Evolutionary conservation across 148 eudicot genomes (phyloP).

Genomic region (Arctostaphylos glauca): DNA sequence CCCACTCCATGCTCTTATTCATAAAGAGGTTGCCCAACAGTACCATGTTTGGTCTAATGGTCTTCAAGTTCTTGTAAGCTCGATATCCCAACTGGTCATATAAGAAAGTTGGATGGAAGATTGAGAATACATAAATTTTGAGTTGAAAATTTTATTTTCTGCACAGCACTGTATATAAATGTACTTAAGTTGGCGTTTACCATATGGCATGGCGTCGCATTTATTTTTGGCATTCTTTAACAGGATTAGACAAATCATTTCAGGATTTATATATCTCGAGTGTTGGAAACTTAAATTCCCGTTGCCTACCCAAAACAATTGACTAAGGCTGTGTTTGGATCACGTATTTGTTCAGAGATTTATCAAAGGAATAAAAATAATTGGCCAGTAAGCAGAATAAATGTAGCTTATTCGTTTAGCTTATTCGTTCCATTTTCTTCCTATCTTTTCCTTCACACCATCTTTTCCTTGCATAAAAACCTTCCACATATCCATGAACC

Average conservation of each 20-base stretch:
- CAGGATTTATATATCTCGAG: background rate
- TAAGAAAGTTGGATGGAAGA: conserved; percentile 7
- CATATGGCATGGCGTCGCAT: background rate
- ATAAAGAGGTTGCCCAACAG: conserved; percentile 73
- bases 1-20: conserved; percentile 70
- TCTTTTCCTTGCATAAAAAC: background rate
- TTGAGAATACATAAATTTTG: background rate
- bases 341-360: background rate
- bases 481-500: background rate
- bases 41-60: conserved; percentile 78
- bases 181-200: background rate
- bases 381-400: background rate
- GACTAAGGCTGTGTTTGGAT: background rate
- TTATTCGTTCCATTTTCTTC: background rate
- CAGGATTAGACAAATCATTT: background rate
- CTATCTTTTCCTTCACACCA: background rate
- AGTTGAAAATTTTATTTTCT: background rate
- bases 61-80: conserved; percentile 82
- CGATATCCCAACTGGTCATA: conserved; percentile 68
- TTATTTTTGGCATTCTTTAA: background rate
- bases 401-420: background rate
- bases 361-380: background rate
- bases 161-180: background rate
- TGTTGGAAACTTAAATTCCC: background rate
- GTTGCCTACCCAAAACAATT: background rate